Base-by-base conservation (phyloP, 768 basidiomycete species). In the Termitomyces sp. region DNA sequence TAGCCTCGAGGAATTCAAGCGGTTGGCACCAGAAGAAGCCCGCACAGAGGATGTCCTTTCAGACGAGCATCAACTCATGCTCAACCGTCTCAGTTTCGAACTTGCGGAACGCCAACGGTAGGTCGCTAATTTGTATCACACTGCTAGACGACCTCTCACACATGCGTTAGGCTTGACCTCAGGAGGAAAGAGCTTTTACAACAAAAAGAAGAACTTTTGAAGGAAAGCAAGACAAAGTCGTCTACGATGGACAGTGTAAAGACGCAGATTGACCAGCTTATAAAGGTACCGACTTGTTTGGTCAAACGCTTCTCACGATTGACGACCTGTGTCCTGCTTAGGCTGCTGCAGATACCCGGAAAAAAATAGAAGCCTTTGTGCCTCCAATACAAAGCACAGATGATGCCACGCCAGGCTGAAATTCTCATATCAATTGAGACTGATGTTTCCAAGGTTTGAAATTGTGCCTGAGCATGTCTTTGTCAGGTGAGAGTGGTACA, bases 81-180 rank as follows among this genome's bases (percentile, higher is more conserved):
- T 94, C 60, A 92, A 86, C 66, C 85, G 92, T 53, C 77, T 95
- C 44, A 87, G 84, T 68, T 94, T 94, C 63, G 93, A 95, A 71
- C 84, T 94, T 34, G 82, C 82, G 32, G 93, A 94, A 74, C 87
- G 93, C 53, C 89, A 94, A 74, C 81, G 93, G 93, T 92, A 67
- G 55, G 75, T 61, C 41, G 22, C 46, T 47, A 46, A 46, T 24
- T 14, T 36, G 29, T 46, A 57, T 61, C 65, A 59, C 63, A 61
- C 59, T 46, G 8, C 10, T 44, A 42, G 13, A 22, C 16, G 24
- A 18, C 34, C 6, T 27, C 9, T 22, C 39, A 59, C 42, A 27
- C 16, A 44, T 48, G 26, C 26, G 24, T n/a, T 68, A 93, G 92
- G 59, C 79, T 92, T 31, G 89, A 92, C 64, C 79, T 80, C 59